Conservation (phyloP, 495 filamentous ascomycete species). For the Penicillium desertorum region DNA sequence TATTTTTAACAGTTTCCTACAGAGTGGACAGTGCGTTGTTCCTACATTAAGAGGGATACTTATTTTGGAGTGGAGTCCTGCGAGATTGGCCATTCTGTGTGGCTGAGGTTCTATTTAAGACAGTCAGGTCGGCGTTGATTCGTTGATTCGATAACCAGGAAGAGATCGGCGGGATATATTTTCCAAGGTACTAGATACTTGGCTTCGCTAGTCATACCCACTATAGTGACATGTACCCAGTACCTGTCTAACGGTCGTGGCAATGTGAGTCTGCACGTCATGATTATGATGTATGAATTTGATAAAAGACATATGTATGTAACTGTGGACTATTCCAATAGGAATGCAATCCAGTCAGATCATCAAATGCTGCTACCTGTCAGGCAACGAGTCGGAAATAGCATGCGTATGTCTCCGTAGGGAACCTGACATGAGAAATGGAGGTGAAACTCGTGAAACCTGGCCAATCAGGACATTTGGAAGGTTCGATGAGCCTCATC, state of each 20-base stretch:
- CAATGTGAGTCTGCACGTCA: slow-evolving; percentile 18
- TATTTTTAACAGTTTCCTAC: background rate
- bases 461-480: background rate
- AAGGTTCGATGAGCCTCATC: background rate
- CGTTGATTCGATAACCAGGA: slow-evolving; percentile 6
- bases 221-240: background rate
- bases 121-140: slow-evolving; percentile 9
- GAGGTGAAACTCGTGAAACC: background rate
- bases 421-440: too few species aligned
- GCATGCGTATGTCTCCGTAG: background rate
- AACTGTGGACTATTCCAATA: background rate
- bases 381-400: slow-evolving; percentile 3
- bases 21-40: background rate
- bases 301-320: background rate
- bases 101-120: slow-evolving; percentile 17
- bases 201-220: background rate
- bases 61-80: slow-evolving; percentile 1
- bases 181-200: slow-evolving; percentile 20
- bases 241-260: slow-evolving; percentile 15
- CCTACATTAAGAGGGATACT: background rate
- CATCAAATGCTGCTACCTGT: background rate
- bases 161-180: slow-evolving; percentile 10
- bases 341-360: background rate
- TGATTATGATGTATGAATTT: background rate
- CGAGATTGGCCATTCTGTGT: slow-evolving; percentile 5